These are phyloP conservation scores for Ceratobasidium sp. DNA, from an alignment of 1,284 basidiomycete species.

Conservation along the genomic window DNA sequence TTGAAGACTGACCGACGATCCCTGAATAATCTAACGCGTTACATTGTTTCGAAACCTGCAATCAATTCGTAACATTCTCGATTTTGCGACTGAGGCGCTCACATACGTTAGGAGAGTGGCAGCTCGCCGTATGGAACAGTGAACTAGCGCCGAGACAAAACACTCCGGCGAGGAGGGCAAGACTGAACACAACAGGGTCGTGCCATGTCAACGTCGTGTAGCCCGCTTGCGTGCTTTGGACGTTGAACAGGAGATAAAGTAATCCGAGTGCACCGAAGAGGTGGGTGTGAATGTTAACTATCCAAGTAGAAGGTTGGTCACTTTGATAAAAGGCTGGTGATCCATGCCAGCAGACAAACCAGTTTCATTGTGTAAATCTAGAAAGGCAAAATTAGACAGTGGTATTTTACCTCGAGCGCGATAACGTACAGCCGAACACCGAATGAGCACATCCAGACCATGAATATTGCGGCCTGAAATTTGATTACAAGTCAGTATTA, in stretches of 20 bases:
- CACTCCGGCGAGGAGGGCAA: conserved; percentile 80
- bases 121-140: conserved; percentile 81
- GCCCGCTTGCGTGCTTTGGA: conserved; percentile 63
- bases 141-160: conserved; percentile 83
- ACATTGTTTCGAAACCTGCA: conserved; percentile 66
- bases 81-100: conserved; percentile 51
- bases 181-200: conserved; percentile 74
- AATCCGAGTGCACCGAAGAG: conserved; percentile 83
- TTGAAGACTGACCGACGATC: conserved; percentile 66
- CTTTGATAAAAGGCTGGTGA: conserved; percentile 17
- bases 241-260: conserved; percentile 69
- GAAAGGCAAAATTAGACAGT: conserved; percentile 38
- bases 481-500: conserved; percentile 12
- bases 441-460: conserved; percentile 78
- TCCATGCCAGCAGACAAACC: conserved; percentile 60
- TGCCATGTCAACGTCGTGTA: conserved; percentile 70
- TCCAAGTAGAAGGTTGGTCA: conserved; percentile 8
- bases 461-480: conserved; percentile 70
- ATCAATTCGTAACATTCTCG: conserved; percentile 50
- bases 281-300: conserved; percentile 94
- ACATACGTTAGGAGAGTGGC: conserved; percentile 77
- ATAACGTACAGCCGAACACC: conserved; percentile 77
- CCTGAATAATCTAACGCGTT: conserved; percentile 76
- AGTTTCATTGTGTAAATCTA: conserved; percentile 89
- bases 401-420: conserved; percentile 46